Evolutionary conservation across 768 basidiomycete genomes (phyloP), one percentile per base, ranked within the genome.

Genomic region (Suillus placidus): DNA sequence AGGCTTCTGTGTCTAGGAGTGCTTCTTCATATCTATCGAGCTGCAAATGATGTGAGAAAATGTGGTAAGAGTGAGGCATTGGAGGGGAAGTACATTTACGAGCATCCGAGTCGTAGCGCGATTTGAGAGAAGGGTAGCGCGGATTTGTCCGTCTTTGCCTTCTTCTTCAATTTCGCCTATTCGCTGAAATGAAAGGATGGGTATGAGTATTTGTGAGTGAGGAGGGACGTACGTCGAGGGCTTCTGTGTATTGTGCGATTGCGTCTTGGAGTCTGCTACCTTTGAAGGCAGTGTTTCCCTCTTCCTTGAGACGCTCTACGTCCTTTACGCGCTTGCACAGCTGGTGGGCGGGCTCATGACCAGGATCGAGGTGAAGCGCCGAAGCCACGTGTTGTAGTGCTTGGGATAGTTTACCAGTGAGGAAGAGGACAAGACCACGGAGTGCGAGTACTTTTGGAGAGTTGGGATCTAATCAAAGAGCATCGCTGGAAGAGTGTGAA

Each of bases 91-190:
- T 66, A 90, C 91, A 83, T 94, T 94, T 58, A 91, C 78, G 23
- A 92, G 79, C 0, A n/a, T n/a, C n/a, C n/a, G n/a, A n/a, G 94
- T 89, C 1, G 92, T 93, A 1, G 94, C 94, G 6, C 93, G 88
- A 71, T 96, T 96, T 2, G 90, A 92, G 10, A 94, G 79, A 4
- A 96, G 78, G 2, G 90, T 89, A 1, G 93, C 91, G 14, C 91
- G 88, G 34, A 95, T 89, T 63, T 90, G 86, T 9, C 93, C 93
- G 20, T 94, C 93, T 68, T 85, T 86, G 1, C 87, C 89, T 75
- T 94, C 93, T 51, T 90, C 88, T 42, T 87, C 85, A 5, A 77
- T 76, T 23, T 84, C 81, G 26, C 93, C 92, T 52, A 94, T 86
- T 30, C 84, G 83, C 88, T 92, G 64, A 40, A 30, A 45, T 20